Base-by-base conservation (phyloP, 73 alveolate genomes). In the Stentor coeruleus region DNA sequence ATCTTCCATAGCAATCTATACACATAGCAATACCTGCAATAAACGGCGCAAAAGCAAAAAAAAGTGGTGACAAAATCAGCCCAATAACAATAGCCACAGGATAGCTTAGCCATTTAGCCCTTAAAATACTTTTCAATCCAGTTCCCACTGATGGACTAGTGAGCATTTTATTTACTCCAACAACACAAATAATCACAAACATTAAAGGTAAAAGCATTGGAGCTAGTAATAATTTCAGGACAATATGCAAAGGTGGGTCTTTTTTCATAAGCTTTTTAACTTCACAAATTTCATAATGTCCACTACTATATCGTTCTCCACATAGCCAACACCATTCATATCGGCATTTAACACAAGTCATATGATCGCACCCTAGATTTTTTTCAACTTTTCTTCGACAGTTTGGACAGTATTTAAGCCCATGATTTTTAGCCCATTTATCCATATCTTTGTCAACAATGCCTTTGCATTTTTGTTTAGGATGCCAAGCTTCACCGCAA, bases 311-410 rank as follows among this genome's bases (percentile, higher is more conserved):
- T 49, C 20, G 6, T 49, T 49, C 66, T 20, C 79, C 79, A 82
- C 98, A 92, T 26, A 90, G 74, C 98, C 98, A 92, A 86, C 98
- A 92, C 95, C 96, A 92, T 59, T 89, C 88, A 82, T 84, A 91
- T n/a, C 87, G 77, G 72, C 98, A 92, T 59, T 81, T 77, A 33
- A 90, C 57, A 66, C 98, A 93, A 28, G 95, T 91, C 98, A 93
- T 93, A 81, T 93, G 98, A 82, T 93, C 90, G 83, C 98, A 93
- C 35, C 98, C 98, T 80, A 83, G 89, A 33, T 81, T 82, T 85
- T 93, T 93, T 82, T 93, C 95, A 2, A 93, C 82, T 55, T 83
- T 82, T 1, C 85, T 89, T 86, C 91, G 91, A 80, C 98, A 93
- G 33, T 81, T 89, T 3, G 98, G 98, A 77, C 98, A 93, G 72